Base-by-base conservation (phyloP, 1,284 basidiomycete species). In the Stygiomarasmius scandens region DNA sequence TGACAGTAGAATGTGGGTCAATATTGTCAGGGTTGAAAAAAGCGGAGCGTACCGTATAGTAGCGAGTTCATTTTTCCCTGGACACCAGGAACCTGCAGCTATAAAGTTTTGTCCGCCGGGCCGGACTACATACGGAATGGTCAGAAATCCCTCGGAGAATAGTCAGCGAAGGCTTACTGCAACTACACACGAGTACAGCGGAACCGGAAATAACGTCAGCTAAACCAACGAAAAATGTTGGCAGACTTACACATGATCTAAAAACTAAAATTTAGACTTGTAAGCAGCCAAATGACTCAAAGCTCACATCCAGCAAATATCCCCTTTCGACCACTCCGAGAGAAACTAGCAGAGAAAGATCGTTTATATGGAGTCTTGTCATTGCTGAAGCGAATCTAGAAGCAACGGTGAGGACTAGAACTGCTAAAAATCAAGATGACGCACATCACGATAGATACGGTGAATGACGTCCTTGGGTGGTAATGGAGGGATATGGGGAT, bases 291-390 rank as follows among this genome's bases (percentile, higher is more conserved):
- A 29, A 36, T 34, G 9, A 43, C 22, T 36, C 23, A n/a, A 53
- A 55, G 77, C 90, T 74, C 65, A 93, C 91, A 92, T 49, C 75
- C 75, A 22, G 92, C 87, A 66, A 92, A 93, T 19, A 84, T 83
- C 0, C 92, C 90, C 64, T 94, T 94, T 52, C 87, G 75, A 1
- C 92, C 92, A 53, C 87, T 88, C 54, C 92, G 75, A 8, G 92
- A 92, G 65, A 92, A 90, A 59, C 84, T 89, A 0, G 89, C 90
- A 2, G 87, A 87, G 43, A 96, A 84, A 3, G 80, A 80, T 3
- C 75, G 83, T 75, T 97, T 96, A 77, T 97, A 97, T 0, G 95
- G 95, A 2, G 95, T 96, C 74, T 94, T 94, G 69, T 95, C 90
- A 59, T 94, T 93, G 67, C 91, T 92, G 71, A 96, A 96, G n/a